A percentile compares a stretch with the other conserved stretches of the same genome.
These are phyloP conservation scores for Phytophthora agathidicida DNA, from an alignment of 352 stramenopile species.

Conservation along the genomic window DNA sequence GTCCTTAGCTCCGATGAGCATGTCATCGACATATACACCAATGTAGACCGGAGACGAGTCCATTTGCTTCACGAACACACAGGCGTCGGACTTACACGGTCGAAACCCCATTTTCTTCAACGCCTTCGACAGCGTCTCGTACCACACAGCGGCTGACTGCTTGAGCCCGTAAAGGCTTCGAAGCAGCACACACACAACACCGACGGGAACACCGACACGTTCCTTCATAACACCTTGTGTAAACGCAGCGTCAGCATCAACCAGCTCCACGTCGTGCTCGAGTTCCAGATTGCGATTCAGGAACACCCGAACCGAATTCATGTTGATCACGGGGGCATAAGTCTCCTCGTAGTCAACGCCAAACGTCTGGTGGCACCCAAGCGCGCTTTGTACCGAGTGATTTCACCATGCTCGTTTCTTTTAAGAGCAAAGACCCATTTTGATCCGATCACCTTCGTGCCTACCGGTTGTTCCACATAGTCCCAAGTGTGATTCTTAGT, in stretches of 20 bases:
- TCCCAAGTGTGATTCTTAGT: no score
- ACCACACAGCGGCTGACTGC: constrained; percentile 34
- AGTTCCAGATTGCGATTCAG: neutral
- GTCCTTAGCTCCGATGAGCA: constrained; percentile 6
- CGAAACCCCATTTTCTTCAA: constrained; percentile 1
- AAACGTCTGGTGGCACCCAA: neutral
- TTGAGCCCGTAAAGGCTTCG: constrained; percentile 41
- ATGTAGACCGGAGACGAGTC: no score
- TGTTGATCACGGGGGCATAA: neutral
- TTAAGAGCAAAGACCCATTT: neutral
- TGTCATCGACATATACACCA: constrained; percentile 16
- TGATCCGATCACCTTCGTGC: neutral
- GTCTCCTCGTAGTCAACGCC: constrained; percentile 1
- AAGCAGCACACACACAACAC: constrained; percentile 25
- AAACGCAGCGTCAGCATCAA: constrained; percentile 36
- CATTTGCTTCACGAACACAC: constrained; percentile 7
- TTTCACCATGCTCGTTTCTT: neutral
- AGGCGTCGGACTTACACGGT: neutral
- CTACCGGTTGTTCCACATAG: neutral
- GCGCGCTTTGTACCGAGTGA: neutral
- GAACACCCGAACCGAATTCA: neutral
- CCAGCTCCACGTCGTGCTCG: constrained; percentile 20
- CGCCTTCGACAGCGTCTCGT: constrained; percentile 19
- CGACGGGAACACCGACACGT: constrained; percentile 7
- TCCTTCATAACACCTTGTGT: constrained; percentile 21